A percentile compares a stretch with the other conserved stretches of the same genome.
Conservation (phyloP, 371 early-diverging fungal genomes). For the Neoconidiobolus thromboides region DNA sequence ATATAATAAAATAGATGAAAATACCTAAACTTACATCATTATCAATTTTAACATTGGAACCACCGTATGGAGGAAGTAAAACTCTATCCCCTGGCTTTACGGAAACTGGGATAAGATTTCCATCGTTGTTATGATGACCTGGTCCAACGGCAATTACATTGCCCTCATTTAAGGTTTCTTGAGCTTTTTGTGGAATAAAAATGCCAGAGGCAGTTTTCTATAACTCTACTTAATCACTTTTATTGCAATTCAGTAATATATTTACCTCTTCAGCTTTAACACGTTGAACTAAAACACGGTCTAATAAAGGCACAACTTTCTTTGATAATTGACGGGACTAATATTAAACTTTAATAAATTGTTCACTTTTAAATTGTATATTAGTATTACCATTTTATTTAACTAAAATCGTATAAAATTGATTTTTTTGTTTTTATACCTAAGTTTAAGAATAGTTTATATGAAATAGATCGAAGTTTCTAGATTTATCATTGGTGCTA, state of each 20-base stretch:
- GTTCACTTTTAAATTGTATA: no score
- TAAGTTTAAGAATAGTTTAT: no score
- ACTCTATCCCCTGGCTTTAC: slow-evolving; percentile 85
- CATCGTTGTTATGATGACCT: slow-evolving; percentile 71
- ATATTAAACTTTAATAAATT: no score
- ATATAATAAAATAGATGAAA: slow-evolving; percentile 5
- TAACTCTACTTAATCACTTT: no score
- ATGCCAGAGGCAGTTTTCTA: slow-evolving; percentile 40
- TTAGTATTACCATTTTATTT: no score
- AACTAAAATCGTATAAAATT: no score
- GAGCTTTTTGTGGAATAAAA: slow-evolving; percentile 94
- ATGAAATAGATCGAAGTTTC: no score
- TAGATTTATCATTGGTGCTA: no score
- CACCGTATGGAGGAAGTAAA: slow-evolving; percentile 87
- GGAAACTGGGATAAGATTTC: slow-evolving; percentile 56
- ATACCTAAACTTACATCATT: slow-evolving; percentile 24
- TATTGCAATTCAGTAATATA: slow-evolving; percentile 14
- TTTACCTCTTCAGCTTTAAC: slow-evolving; percentile 83
- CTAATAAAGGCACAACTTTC: slow-evolving; percentile 72
- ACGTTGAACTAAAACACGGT: slow-evolving; percentile 91
- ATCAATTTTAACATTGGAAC: slow-evolving; percentile 73
- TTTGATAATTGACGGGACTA: not conserved
- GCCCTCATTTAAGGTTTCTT: slow-evolving; percentile 86
- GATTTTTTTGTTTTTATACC: no score
- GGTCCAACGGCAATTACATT: slow-evolving; percentile 86